Evolutionary conservation across 495 filamentous ascomycete species (phyloP).

Genomic region (Tuber calosporum): DNA sequence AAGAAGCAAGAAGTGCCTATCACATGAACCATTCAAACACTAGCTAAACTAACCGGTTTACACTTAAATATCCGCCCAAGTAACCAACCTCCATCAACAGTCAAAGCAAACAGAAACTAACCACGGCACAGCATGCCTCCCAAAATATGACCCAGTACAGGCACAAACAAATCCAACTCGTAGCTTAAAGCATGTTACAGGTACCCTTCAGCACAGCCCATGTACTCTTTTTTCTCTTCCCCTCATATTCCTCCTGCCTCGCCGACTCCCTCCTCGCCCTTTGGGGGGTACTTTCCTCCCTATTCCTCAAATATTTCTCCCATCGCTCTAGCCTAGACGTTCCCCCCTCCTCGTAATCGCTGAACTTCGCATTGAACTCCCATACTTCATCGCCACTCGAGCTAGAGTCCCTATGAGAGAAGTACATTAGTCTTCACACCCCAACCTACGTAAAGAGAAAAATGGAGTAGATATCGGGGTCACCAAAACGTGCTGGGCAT

Average conservation of each 20-base stretch:
- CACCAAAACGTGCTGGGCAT: background rate
- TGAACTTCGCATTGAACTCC: background rate
- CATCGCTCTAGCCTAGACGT: background rate
- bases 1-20: background rate
- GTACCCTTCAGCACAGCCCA: background rate
- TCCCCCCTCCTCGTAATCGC: background rate
- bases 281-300: background rate
- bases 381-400: background rate
- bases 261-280: no score
- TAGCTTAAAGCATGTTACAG: background rate
- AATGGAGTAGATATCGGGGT: background rate
- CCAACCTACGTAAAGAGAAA: background rate
- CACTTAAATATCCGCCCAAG: background rate
- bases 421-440: background rate
- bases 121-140: background rate
- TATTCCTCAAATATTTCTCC: background rate
- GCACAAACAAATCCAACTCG: background rate
- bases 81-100: background rate
- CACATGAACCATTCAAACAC: background rate
- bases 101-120: background rate
- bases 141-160: background rate
- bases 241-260: background rate
- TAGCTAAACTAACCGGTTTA: background rate
- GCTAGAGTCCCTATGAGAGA: background rate
- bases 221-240: background rate